Evolutionary conservation across 805 yeast genomes (phyloP).

Genomic region (Candida morakotiae): DNA sequence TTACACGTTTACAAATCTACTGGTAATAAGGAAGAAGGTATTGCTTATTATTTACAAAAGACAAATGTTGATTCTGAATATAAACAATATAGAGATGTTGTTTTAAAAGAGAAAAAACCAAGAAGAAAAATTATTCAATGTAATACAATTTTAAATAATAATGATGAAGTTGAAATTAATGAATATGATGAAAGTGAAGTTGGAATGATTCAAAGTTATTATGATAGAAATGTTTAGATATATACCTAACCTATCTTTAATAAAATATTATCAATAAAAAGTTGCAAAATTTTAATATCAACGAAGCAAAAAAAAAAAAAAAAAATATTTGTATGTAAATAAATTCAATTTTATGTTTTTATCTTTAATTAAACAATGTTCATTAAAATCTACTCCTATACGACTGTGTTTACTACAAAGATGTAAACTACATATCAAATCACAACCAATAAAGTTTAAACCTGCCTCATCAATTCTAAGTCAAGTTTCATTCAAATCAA

Average conservation of each 20-base stretch:
- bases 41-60: constrained; percentile 58
- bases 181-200: constrained; percentile 71
- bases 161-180: constrained; percentile 43
- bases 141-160: constrained; percentile 51
- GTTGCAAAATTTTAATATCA: background rate
- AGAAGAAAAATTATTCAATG: constrained; percentile 84
- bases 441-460: background rate
- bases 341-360: background rate
- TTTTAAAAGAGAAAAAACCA: constrained; percentile 71
- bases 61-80: constrained; percentile 65
- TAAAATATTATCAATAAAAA: no score
- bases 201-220: constrained; percentile 78
- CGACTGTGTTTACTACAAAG: constrained; percentile 4
- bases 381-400: background rate
- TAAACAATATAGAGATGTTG: constrained; percentile 62
- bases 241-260: no score
- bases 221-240: constrained; percentile 47
- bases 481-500: background rate
- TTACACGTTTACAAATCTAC: constrained; percentile 78
- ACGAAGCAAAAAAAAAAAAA: background rate
- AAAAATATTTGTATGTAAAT: background rate
- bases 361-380: background rate
- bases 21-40: constrained; percentile 66
- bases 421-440: background rate
- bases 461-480: background rate